Evolutionary conservation across 129 eudicot genomes (phyloP).

Genomic region (Flaveria linearis): DNA sequence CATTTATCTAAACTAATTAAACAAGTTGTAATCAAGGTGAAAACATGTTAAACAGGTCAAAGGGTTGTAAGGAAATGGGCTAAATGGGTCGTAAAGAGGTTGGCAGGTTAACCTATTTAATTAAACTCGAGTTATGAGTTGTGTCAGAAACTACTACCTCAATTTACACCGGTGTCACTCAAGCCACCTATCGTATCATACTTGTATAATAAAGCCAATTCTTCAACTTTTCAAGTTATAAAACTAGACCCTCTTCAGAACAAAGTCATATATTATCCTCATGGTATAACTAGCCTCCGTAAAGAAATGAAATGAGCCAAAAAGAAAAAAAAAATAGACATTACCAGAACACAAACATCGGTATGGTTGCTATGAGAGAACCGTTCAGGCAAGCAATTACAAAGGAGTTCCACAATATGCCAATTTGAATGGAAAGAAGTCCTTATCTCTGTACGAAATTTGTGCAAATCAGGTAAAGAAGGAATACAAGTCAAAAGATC

Average conservation of each 20-base stretch:
- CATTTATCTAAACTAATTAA: not conserved
- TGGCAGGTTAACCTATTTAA: not conserved
- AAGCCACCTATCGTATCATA: not conserved
- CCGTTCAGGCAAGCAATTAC: slow-evolving; percentile 76
- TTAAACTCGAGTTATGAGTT: not conserved
- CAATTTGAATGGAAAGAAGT: slow-evolving; percentile 69
- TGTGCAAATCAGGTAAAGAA: slow-evolving; percentile 79
- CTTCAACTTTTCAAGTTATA: not conserved
- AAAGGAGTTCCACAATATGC: slow-evolving; percentile 70
- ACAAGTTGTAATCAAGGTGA: not conserved
- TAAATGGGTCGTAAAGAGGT: not conserved
- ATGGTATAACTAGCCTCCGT: slow-evolving; percentile 14
- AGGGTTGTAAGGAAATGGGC: not conserved
- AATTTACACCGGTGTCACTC: not conserved
- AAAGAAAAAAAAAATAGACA: not conserved
- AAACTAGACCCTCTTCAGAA: not conserved
- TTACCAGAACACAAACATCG: slow-evolving; percentile 77
- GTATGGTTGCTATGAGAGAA: slow-evolving; percentile 70
- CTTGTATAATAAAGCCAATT: not conserved
- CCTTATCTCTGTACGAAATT: slow-evolving; percentile 55
- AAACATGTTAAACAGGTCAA: not conserved
- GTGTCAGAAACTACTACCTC: not conserved
- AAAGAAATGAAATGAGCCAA: slow-evolving; percentile 11
- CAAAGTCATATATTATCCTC: not conserved
- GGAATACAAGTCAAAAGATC: slow-evolving; percentile 81